A percentile compares a stretch with the other conserved stretches of the same genome.
phyloP scores from a whole-genome alignment of 208 protist species.

The Acanthamoeba royreba region DNA sequence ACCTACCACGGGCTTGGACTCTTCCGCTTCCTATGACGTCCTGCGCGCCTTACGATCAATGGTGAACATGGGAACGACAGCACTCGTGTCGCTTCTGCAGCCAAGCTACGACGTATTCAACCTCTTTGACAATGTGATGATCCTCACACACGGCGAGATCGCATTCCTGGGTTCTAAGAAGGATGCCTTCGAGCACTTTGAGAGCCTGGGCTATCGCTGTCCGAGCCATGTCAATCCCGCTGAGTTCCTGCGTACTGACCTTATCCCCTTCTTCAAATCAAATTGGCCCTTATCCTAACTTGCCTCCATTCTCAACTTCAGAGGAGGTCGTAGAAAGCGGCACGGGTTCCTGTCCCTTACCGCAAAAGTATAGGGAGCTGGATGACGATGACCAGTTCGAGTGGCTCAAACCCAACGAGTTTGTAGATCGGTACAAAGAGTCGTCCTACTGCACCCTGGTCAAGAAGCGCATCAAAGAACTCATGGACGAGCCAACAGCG shows the following conservation, averaged over 20 bases:
- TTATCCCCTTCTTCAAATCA: neutral
- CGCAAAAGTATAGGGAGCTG: neutral
- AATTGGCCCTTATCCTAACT: too few relatives aligned
- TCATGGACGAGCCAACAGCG: too few relatives aligned
- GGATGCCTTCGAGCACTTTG: constrained; percentile 50
- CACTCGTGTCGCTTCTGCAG: neutral
- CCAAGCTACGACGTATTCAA: constrained; percentile 12
- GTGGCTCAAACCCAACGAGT: neutral
- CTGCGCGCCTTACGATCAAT: neutral
- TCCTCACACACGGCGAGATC: constrained; percentile 39
- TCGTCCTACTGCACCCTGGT: neutral
- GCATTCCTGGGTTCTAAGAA: constrained; percentile 45
- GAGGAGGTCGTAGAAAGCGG: neutral
- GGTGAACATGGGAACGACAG: neutral
- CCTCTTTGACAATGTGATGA: constrained; percentile 30
- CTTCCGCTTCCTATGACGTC: constrained; percentile 26
- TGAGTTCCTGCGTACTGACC: constrained; percentile 58
- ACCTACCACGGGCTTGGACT: constrained; percentile 8
- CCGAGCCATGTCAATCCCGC: constrained; percentile 33
- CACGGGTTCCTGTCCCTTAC: neutral
- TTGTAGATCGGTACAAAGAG: neutral
- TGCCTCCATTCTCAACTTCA: neutral
- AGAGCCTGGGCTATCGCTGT: constrained; percentile 35
- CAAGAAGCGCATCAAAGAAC: too few relatives aligned
- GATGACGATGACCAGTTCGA: neutral